These are phyloP conservation scores for Brettanomyces bruxellensis DNA, from an alignment of 805 yeast species.

Conservation along the genomic window DNA sequence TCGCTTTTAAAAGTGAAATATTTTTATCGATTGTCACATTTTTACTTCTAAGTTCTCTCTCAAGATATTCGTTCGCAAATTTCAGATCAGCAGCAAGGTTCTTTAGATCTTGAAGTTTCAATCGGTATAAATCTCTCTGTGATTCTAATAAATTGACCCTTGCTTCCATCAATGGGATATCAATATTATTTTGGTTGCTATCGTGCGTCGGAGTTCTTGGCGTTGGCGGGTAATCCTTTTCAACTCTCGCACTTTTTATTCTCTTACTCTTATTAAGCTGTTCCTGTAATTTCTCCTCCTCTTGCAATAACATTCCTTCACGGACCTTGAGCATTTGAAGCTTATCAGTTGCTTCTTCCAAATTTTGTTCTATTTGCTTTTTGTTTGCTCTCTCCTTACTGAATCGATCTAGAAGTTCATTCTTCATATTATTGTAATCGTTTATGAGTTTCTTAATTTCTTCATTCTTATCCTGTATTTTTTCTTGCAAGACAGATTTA, in stretches of 20 bases:
- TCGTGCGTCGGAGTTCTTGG: constrained; percentile 16
- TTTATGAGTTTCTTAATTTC: constrained; percentile 13
- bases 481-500: background rate
- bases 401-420: constrained; percentile 21
- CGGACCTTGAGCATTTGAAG: constrained; percentile 12
- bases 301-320: constrained; percentile 6
- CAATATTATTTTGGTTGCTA: background rate
- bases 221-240: constrained; percentile 11
- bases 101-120: constrained; percentile 37
- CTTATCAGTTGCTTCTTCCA: constrained; percentile 17
- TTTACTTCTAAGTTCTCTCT: constrained; percentile 18
- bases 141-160: constrained; percentile 23
- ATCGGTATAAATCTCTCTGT: constrained; percentile 36
- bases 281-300: constrained; percentile 8
- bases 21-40: constrained; percentile 17
- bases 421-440: constrained; percentile 25
- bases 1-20: constrained; percentile 14
- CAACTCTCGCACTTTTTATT: no score
- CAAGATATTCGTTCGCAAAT: constrained; percentile 25
- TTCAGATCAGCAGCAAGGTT: constrained; percentile 26
- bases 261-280: background rate
- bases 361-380: constrained; percentile 17
- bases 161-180: background rate
- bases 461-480: constrained; percentile 9
- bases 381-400: constrained; percentile 19